These are phyloP conservation scores for Melocanna baccifera DNA, from an alignment of 176 grass and related monocot genomes.

Conservation along the genomic window DNA sequence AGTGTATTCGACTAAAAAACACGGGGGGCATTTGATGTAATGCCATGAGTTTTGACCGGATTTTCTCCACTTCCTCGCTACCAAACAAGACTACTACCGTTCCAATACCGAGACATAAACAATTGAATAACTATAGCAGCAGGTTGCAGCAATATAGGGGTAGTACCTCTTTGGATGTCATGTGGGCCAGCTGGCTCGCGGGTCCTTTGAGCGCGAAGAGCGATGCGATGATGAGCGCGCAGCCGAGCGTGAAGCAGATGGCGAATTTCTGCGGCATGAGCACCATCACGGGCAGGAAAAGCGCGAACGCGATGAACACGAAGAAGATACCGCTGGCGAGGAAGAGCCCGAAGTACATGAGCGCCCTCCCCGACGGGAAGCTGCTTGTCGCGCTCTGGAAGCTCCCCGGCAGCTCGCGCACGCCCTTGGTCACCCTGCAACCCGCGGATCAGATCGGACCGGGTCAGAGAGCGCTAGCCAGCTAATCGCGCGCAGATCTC, in stretches of 20 bases:
- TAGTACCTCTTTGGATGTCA: slow-evolving; percentile 92
- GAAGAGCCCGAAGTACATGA: slow-evolving; percentile 93
- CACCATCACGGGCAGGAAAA: slow-evolving; percentile 95
- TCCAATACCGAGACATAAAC: not conserved
- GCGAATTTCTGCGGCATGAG: slow-evolving; percentile 97
- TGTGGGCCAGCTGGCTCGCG: slow-evolving; percentile 74
- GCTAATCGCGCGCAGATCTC: not conserved
- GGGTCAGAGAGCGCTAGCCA: not conserved
- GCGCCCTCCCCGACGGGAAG: slow-evolving; percentile 82
- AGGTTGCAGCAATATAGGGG: not conserved
- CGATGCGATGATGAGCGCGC: slow-evolving; percentile 81
- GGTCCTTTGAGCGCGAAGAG: slow-evolving; percentile 96
- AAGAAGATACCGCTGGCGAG: slow-evolving; percentile 95
- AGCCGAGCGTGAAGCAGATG: slow-evolving; percentile 89
- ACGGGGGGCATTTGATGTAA: not conserved
- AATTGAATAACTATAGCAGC: not conserved
- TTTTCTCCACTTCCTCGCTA: not conserved
- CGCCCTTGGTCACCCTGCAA: slow-evolving; percentile 72
- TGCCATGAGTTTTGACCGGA: not conserved
- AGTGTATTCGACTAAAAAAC: not conserved
- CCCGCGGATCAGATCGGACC: slow-evolving; percentile 4
- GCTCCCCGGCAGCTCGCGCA: slow-evolving; percentile 82
- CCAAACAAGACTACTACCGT: not conserved
- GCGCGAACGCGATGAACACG: slow-evolving; percentile 79
- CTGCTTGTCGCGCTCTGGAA: slow-evolving; percentile 87